Evolutionary conservation across 257 asterid genomes (phyloP).

Genomic region (Voacanga thouarsii): DNA sequence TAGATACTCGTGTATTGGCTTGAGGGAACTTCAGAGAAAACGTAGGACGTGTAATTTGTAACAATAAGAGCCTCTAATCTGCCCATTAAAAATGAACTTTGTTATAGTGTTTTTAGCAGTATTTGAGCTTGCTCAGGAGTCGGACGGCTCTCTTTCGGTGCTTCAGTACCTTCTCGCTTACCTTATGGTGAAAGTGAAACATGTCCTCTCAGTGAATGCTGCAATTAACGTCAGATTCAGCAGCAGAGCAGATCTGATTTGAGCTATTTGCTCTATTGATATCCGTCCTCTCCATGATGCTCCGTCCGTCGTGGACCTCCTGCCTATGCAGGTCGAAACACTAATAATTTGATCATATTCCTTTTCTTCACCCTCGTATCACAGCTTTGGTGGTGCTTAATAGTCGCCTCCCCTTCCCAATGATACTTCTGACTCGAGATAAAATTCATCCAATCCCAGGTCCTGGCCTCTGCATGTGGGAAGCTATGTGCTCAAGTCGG

Average conservation of each 20-base stretch:
- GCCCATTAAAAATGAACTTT: background rate
- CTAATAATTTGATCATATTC: background rate
- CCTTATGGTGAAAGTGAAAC: background rate
- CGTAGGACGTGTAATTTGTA: background rate
- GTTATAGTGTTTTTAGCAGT: background rate
- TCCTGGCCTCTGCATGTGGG: slow-evolving; percentile 24
- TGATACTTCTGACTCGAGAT: slow-evolving; percentile 1
- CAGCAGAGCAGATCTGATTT: background rate
- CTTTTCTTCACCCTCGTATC: background rate
- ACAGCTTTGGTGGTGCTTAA: background rate
- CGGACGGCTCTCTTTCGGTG: background rate
- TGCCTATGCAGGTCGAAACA: background rate
- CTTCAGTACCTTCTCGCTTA: background rate
- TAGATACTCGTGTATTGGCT: background rate
- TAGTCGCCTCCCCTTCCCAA: slow-evolving; percentile 20
- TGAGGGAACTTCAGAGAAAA: background rate
- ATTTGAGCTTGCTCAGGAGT: background rate
- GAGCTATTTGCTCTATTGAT: background rate
- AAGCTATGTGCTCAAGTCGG: slow-evolving; percentile 12
- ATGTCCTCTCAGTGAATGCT: background rate
- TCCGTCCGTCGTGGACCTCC: slow-evolving; percentile 7
- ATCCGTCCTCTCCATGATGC: background rate
- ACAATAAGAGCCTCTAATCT: background rate
- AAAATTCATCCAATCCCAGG: slow-evolving; percentile 21
- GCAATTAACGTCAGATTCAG: background rate